Base-by-base conservation (phyloP, 2,329 filamentous ascomycete genomes). In the Cladosporium oxysporum region DNA sequence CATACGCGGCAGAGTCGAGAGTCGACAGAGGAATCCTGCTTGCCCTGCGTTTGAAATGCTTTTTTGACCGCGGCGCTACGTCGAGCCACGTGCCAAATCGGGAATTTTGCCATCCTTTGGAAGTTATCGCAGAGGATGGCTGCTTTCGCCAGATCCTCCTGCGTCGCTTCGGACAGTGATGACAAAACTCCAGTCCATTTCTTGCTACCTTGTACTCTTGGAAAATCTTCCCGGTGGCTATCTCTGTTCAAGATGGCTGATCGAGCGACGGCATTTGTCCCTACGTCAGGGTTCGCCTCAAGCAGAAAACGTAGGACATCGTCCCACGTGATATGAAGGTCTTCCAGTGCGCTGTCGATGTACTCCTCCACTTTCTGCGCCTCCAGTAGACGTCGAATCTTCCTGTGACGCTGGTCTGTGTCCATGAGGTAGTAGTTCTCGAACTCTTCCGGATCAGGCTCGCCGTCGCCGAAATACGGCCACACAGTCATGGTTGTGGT, bases 31-130 rank as follows among this genome's bases (percentile, higher is more conserved):
- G 35, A 55, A 11, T 49, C 10, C 7, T 14, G 31, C 23, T 8
- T 26, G 5, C 41, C 49, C n/a, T 62, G 47, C n/a, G 49, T 35
- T 6, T 58, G 16, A 21, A 62, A 50, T 8, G 49, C 62, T 57
- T 11, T 16, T 12, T 58, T 50, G 8, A 65, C 62, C 18, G 47
- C 23, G 12, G 70, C 62, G 60, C 73, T 74, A 49, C 74, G 74
- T 58, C 75, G 68, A 18, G 75, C 79, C 29, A 82, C 68, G 44
- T 81, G 79, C 79, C 79, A 82, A 2, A 82, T 66, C 44, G 75
- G 78, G 62, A 81, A 76, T 1, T 70, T 69, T 18, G 76, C 74
- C 23, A 76, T 71, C 4, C 73, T 69, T 18, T 76, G 68, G 37
- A 82, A 79, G 6, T 71, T 72, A 23, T 77, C 72, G 66, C 79